Percentiles rank a stretch among this genome's conserved stretches.
Evolutionary conservation across 2,329 filamentous ascomycete genomes (phyloP).

Genomic region (Taxawa tesnikishii): DNA sequence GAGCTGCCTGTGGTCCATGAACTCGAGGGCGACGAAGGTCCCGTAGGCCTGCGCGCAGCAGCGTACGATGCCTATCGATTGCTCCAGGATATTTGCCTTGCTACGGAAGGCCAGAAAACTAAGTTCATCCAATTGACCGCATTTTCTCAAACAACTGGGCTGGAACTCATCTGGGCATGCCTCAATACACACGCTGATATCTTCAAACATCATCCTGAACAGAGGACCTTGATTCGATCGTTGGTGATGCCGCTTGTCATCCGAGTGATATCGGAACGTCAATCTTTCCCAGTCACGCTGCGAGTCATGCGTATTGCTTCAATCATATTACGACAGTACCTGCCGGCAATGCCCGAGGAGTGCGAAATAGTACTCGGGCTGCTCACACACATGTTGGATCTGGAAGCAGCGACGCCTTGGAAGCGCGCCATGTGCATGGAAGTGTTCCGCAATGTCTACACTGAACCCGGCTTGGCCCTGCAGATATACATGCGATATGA

Average conservation of each 20-base stretch:
- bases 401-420: constrained; percentile 67
- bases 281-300: constrained; percentile 71
- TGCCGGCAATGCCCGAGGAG: constrained; percentile 62
- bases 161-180: constrained; percentile 87
- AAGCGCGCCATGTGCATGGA: constrained; percentile 86
- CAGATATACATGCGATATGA: constrained; percentile 76
- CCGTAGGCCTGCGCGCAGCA: constrained; percentile 57
- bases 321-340: constrained; percentile 65
- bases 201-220: constrained; percentile 67
- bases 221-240: constrained; percentile 63
- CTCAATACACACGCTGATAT: constrained; percentile 74
- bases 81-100: constrained; percentile 78
- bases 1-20: constrained; percentile 51
- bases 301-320: constrained; percentile 74
- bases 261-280: constrained; percentile 62
- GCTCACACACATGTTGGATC: constrained; percentile 76
- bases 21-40: constrained; percentile 52
- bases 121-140: constrained; percentile 70
- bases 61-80: constrained; percentile 79
- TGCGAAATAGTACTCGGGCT: constrained; percentile 73
- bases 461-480: constrained; percentile 65
- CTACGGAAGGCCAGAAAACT: constrained; percentile 73
- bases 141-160: constrained; percentile 68
- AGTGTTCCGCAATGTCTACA: constrained; percentile 73
- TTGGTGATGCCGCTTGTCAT: constrained; percentile 76